Percentiles rank a stretch among this genome's conserved stretches.
These are phyloP conservation scores for Fusarium zealandicum DNA, from an alignment of 2,329 filamentous ascomycete species.

Conservation along the genomic window DNA sequence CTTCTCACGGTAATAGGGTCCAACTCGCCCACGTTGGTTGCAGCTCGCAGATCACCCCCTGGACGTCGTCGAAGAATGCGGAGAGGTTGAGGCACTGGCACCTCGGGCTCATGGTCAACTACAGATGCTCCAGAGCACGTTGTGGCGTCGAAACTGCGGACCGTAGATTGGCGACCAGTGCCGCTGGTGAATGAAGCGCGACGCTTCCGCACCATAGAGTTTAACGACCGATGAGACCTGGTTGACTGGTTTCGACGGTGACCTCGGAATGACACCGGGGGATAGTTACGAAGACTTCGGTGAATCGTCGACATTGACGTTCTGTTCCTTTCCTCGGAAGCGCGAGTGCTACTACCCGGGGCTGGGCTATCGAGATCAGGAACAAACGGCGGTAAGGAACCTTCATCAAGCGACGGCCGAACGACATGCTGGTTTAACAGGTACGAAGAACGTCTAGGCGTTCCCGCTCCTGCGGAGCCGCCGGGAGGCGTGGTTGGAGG, in stretches of 20 bases:
- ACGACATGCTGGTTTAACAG: constrained; percentile 58
- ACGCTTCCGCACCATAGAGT: constrained; percentile 61
- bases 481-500: constrained; percentile 68
- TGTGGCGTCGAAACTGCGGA: constrained; percentile 66
- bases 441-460: constrained; percentile 63
- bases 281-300: constrained; percentile 38
- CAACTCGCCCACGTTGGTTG: constrained; percentile 69
- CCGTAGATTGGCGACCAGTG: constrained; percentile 56
- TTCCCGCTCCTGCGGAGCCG: constrained; percentile 45
- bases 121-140: constrained; percentile 61
- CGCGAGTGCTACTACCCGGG: constrained; percentile 34
- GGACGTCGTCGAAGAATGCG: constrained; percentile 74
- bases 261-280: constrained; percentile 44
- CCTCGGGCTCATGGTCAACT: constrained; percentile 51
- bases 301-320: constrained; percentile 43
- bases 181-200: constrained; percentile 68
- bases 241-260: constrained; percentile 58
- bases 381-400: constrained; percentile 56
- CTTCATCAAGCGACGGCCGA: constrained; percentile 46
- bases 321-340: constrained; percentile 46
- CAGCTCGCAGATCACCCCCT: constrained; percentile 76
- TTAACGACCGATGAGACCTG: constrained; percentile 57
- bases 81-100: constrained; percentile 58
- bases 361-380: constrained; percentile 55
- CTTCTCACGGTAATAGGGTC: constrained; percentile 58